Evolutionary conservation across 169 alveolate genomes (phyloP).

Genomic region (Fabrea salina): DNA sequence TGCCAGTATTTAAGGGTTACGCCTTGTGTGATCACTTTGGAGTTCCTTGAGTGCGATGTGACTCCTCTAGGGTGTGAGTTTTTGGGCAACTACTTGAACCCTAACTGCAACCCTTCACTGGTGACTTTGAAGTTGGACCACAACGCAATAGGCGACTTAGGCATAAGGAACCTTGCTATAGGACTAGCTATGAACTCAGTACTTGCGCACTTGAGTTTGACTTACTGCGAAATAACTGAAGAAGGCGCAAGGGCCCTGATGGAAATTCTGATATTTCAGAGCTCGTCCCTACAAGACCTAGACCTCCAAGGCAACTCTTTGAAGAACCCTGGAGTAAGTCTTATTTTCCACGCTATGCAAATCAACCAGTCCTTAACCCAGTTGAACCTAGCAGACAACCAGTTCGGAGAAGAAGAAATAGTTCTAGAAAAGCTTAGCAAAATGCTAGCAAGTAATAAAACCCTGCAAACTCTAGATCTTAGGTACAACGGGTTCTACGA

Average conservation of each 20-base stretch:
- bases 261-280: conserved; percentile 53
- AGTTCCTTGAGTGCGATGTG: conserved; percentile 52
- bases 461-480: not conserved
- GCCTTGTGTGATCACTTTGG: conserved; percentile 39
- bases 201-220: conserved; percentile 38
- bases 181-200: conserved; percentile 50
- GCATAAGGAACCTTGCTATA: conserved; percentile 41
- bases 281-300: conserved; percentile 39
- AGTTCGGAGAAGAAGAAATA: conserved; percentile 56
- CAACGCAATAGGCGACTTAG: conserved; percentile 56
- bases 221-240: conserved; percentile 55
- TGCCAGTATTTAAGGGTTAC: conserved; percentile 26
- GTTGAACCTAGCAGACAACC: conserved; percentile 53
- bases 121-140: conserved; percentile 53
- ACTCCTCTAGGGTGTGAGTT: conserved; percentile 64
- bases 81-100: conserved; percentile 38
- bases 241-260: conserved; percentile 63
- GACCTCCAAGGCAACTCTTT: conserved; percentile 61
- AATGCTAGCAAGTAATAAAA: not conserved
- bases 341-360: conserved; percentile 42
- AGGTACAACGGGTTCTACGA: conserved; percentile 33
- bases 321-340: conserved; percentile 51
- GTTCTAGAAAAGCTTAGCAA: not conserved
- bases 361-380: conserved; percentile 40
- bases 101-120: conserved; percentile 17